Base-by-base conservation (phyloP, 805 yeast genomes). In the Kodamaea restingae region DNA sequence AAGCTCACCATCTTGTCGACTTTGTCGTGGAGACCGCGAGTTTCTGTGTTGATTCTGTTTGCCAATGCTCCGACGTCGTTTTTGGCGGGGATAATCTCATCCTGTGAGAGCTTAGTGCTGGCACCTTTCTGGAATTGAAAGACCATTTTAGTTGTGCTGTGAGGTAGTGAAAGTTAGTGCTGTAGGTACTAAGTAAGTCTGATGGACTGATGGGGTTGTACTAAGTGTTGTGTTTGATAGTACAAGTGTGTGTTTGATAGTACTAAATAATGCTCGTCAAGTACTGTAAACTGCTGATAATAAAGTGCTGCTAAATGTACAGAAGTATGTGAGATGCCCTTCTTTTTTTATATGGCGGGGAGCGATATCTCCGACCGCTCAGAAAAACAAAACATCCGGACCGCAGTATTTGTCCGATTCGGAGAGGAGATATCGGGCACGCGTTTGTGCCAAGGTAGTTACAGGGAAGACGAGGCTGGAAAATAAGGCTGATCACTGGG, bases 11-110 rank as follows among this genome's bases (percentile, higher is more conserved):
- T 62, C 45, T 81, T 81, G 57, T 85, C 78, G 39, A 86, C 79
- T 46, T 73, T 74, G 56, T 81, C 78, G 65, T 86, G 95, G 20
- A 71, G 69, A 12, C 67, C 61, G 45, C 80, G 70, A 2, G 95
- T 86, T 52, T 78, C 81, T 35, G 58, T 55, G 58, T 86, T 86
- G 54, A 87, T 86, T 56, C 95, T 69, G 70, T 87, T 87, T 34
- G 81, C 95, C 38, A 86, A 67, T 5, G 95, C 95, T 18, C 90
- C 95, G 12, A 80, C 65, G 55, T 86, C 95, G n/a, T 76, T 74
- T 40, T 82, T 81, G n/a, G 78, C 70, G 2, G 95, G 95, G 22
- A 86, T 72, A 24, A 81, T 75, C 54, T 80, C 85, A 37, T 56
- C 60, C 42, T 63, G 67, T 26, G 51, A 49, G 33, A 61, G 49